A percentile compares a stretch with the other conserved stretches of the same genome.
These are phyloP conservation scores for Parasarocladium wereldwijsianum DNA, from an alignment of 2,329 filamentous ascomycete genomes.

Conservation along the genomic window DNA sequence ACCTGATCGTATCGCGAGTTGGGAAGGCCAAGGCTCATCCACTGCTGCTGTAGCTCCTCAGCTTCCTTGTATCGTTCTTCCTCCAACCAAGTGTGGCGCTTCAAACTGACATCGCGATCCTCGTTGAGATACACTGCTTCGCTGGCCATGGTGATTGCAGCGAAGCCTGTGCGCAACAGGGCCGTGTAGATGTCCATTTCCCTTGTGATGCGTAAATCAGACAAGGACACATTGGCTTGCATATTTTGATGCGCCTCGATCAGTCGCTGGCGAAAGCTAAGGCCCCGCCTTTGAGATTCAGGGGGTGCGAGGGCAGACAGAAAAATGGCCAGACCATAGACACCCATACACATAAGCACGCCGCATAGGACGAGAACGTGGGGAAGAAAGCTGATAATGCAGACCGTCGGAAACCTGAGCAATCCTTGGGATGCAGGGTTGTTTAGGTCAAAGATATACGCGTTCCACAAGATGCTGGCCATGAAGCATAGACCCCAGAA, in stretches of 20 bases:
- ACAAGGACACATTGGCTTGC: slow-evolving; percentile 79
- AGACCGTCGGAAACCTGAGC: slow-evolving; percentile 82
- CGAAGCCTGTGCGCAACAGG: slow-evolving; percentile 73
- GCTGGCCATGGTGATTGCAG: slow-evolving; percentile 79
- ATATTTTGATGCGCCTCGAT: slow-evolving; percentile 68
- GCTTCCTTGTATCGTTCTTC: slow-evolving; percentile 71
- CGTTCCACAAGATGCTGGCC: slow-evolving; percentile 67
- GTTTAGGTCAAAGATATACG: slow-evolving; percentile 45
- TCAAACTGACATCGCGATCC: slow-evolving; percentile 59
- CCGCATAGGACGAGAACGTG: slow-evolving; percentile 77
- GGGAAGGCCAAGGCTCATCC: slow-evolving; percentile 29
- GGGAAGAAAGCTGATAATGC: slow-evolving; percentile 86
- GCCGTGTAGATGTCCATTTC: slow-evolving; percentile 95
- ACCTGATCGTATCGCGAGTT: slow-evolving; percentile 35
- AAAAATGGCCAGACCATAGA: slow-evolving; percentile 64
- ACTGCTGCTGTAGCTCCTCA: slow-evolving; percentile 41
- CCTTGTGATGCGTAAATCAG: slow-evolving; percentile 64
- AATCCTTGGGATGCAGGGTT: slow-evolving; percentile 50
- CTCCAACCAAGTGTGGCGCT: slow-evolving; percentile 78
- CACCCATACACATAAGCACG: slow-evolving; percentile 58
- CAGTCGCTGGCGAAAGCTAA: slow-evolving; percentile 45
- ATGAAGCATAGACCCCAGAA: slow-evolving; percentile 90
- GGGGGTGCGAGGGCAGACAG: slow-evolving; percentile 45
- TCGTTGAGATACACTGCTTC: slow-evolving; percentile 95
- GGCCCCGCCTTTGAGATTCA: slow-evolving; percentile 9